Conservation (phyloP, 2,329 filamentous ascomycete genomes). For the Sphaerulina musiva region DNA sequence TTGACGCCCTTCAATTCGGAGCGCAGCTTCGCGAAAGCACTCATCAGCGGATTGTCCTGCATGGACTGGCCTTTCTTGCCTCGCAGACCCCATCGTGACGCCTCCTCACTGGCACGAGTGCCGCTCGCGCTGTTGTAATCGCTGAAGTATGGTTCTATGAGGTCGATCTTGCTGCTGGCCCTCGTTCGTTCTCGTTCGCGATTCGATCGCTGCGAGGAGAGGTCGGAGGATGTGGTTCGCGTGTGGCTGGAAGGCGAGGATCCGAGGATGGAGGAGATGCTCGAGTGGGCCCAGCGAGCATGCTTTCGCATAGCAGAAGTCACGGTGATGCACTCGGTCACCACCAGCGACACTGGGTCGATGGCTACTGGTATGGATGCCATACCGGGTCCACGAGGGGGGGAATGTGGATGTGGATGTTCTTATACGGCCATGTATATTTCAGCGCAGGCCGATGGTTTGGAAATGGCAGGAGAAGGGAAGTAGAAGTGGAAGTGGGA, state of each 20-base stretch:
- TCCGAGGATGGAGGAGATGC: constrained; percentile 89
- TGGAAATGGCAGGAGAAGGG: no score
- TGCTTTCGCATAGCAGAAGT: constrained; percentile 98
- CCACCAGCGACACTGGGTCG: constrained; percentile 57
- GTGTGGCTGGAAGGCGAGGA: constrained; percentile 10
- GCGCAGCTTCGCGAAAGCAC: constrained; percentile 82
- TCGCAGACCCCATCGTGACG: constrained; percentile 84
- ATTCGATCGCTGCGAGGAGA: constrained; percentile 13
- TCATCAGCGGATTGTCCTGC: constrained; percentile 94
- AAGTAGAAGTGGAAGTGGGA: no score
- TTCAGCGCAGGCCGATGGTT: no score
- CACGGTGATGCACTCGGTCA: constrained; percentile 97
- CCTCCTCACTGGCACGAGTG: constrained; percentile 30
- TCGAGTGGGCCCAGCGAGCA: constrained; percentile 90
- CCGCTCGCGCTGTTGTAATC: constrained; percentile 5
- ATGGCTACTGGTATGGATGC: constrained; percentile 31
- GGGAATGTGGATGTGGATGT: no score
- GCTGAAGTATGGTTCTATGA: constrained; percentile 21
- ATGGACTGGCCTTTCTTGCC: constrained; percentile 96
- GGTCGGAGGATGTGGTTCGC: constrained; percentile 14
- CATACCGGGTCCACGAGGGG: no score
- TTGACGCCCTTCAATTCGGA: constrained; percentile 81
- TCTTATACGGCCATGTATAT: no score
- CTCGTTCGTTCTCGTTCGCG: constrained; percentile 32
- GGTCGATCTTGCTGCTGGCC: constrained; percentile 30